phyloP scores from a whole-genome alignment of 2,329 filamentous ascomycete genomes.

The Pleomassaria siparia region DNA sequence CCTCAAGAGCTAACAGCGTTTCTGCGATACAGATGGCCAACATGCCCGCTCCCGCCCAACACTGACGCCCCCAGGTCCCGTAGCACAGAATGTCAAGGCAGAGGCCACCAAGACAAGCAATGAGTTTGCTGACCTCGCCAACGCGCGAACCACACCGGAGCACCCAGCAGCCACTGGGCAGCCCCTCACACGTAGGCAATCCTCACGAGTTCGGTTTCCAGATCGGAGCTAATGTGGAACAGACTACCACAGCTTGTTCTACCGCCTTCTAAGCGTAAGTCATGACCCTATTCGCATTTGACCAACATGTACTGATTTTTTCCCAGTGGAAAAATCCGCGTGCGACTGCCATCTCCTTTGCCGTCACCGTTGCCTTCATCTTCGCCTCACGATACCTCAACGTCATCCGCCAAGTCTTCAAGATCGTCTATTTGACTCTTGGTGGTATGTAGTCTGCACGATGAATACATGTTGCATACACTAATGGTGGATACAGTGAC shows the following conservation, averaged over 20 bases:
- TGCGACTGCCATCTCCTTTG: conserved; percentile 63
- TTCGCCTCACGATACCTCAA: conserved; percentile 65
- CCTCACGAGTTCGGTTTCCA: background rate
- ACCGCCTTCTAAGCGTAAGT: conserved; percentile 63
- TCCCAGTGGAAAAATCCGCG: conserved; percentile 66
- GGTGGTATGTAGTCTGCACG: conserved; percentile 51
- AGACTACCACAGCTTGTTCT: conserved; percentile 69
- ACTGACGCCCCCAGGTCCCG: conserved; percentile 49
- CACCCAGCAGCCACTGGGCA: conserved; percentile 61
- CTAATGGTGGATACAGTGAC: conserved; percentile 48
- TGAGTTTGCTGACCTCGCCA: conserved; percentile 61
- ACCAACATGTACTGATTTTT: conserved; percentile 12
- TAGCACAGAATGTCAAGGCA: conserved; percentile 59
- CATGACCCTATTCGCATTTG: conserved; percentile 9
- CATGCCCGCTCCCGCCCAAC: conserved; percentile 14
- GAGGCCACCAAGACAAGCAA: conserved; percentile 58
- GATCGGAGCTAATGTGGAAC: conserved; percentile 16
- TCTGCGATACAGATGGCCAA: conserved; percentile 32
- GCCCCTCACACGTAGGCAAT: conserved; percentile 59
- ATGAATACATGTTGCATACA: background rate
- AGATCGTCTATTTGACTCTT: conserved; percentile 59
- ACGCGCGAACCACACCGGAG: conserved; percentile 55
- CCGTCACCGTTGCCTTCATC: conserved; percentile 58
- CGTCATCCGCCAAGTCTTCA: conserved; percentile 63
- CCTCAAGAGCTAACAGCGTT: conserved; percentile 29